Conservation (phyloP, 441 rosid genomes). For the Jatropha multifida region DNA sequence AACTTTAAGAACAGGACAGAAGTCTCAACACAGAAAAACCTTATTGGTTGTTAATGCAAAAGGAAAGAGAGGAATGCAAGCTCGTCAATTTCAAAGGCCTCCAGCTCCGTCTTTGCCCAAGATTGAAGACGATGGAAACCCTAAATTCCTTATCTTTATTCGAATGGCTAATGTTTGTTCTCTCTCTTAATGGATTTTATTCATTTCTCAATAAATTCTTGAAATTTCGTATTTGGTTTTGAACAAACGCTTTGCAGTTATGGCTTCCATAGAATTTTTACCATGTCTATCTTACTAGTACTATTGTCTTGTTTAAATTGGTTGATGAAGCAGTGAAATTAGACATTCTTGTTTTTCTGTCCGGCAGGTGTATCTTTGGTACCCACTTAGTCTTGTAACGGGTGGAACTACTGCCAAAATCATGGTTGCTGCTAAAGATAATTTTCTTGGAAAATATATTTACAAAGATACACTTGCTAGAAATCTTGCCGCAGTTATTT, state of each 20-base stretch:
- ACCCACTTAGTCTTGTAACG: slow-evolving; percentile 70
- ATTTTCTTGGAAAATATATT: slow-evolving; percentile 83
- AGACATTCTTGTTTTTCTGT: slow-evolving; percentile 8
- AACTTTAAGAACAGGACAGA: slow-evolving; percentile 38
- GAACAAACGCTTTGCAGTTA: background rate
- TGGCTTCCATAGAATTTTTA: background rate
- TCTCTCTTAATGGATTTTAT: background rate
- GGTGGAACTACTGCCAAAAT: slow-evolving; percentile 97
- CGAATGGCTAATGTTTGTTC: slow-evolving; percentile 78
- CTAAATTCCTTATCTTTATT: slow-evolving; percentile 82
- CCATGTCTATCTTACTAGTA: background rate
- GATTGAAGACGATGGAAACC: slow-evolving; percentile 93
- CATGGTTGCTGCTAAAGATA: slow-evolving; percentile 94
- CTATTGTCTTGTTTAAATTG: background rate
- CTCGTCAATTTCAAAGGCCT: slow-evolving; percentile 68
- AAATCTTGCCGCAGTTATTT: slow-evolving; percentile 89
- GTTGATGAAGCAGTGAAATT: background rate
- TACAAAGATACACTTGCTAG: slow-evolving; percentile 89
- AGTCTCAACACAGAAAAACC: slow-evolving; percentile 22
- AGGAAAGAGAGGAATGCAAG: slow-evolving; percentile 74
- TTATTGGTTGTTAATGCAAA: slow-evolving; percentile 67
- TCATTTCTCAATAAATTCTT: background rate
- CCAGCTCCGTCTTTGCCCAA: slow-evolving; percentile 75
- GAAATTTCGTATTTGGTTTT: background rate
- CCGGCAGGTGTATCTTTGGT: slow-evolving; percentile 81